Evolutionary conservation across 2,329 filamentous ascomycete species (phyloP).

Genomic region (Lomentospora prolificans): DNA sequence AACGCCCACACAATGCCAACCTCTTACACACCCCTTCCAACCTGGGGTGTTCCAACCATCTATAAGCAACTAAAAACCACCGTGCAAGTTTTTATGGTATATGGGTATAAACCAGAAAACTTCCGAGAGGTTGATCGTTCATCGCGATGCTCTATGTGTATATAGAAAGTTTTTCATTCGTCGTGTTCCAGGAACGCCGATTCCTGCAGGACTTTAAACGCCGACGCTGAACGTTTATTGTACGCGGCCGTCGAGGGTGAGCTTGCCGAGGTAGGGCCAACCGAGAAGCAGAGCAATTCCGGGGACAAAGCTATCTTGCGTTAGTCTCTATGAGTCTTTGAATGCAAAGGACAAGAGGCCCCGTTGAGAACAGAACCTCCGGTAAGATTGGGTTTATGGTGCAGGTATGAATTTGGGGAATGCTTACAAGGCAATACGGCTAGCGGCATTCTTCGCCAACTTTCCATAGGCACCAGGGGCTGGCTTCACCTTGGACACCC

Average conservation of each 20-base stretch:
- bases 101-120: neutral
- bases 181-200: neutral
- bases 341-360: neutral
- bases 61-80: neutral
- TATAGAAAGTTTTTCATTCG: neutral
- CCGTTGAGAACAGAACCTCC: neutral
- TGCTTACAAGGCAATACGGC: conserved; percentile 24
- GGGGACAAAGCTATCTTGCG: conserved; percentile 22
- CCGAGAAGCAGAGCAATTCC: conserved; percentile 22
- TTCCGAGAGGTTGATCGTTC: neutral
- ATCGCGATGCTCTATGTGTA: conserved; percentile 5
- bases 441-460: conserved; percentile 21
- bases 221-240: conserved; percentile 5
- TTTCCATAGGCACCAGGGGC: conserved; percentile 22
- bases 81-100: no score
- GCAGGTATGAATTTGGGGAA: neutral
- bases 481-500: conserved; percentile 18
- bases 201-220: neutral
- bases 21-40: neutral
- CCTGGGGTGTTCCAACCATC: neutral
- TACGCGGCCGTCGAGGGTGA: conserved; percentile 22
- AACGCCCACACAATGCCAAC: neutral
- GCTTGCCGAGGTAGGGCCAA: conserved; percentile 23
- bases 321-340: neutral
- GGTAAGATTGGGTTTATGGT: neutral